phyloP scores from a whole-genome alignment of 768 basidiomycete genomes.

The Infundibulicybe gibba region DNA sequence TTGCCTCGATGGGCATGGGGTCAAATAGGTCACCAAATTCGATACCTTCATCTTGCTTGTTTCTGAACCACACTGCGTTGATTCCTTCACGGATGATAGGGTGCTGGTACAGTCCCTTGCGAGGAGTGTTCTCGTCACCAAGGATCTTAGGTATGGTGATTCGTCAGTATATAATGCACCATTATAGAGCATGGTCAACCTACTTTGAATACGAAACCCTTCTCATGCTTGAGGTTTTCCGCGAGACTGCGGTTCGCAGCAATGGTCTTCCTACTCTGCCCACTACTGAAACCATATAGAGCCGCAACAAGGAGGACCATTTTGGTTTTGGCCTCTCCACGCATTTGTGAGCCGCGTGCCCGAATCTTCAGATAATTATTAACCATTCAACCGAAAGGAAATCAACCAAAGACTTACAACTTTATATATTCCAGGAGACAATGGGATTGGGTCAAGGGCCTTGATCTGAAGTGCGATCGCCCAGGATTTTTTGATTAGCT shows the following conservation, averaged over 20 bases:
- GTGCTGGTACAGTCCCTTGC: constrained; percentile 18
- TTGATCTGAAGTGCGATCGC: constrained; percentile 5
- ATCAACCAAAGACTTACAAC: constrained; percentile 8
- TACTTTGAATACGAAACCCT: constrained; percentile 8
- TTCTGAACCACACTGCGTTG: constrained; percentile 22
- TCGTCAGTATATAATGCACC: background rate
- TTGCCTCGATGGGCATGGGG: constrained; percentile 10
- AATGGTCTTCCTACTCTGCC: constrained; percentile 10
- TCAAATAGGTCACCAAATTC: constrained; percentile 14
- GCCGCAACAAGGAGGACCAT: constrained; percentile 9
- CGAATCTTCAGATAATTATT: constrained; percentile 5
- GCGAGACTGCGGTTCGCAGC: constrained; percentile 12
- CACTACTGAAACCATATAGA: constrained; percentile 16
- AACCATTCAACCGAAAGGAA: background rate
- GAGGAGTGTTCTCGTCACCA: background rate
- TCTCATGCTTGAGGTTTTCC: constrained; percentile 14
- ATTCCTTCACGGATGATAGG: constrained; percentile 15
- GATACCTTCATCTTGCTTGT: constrained; percentile 19
- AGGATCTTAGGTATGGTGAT: background rate
- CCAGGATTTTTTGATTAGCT: constrained; percentile 11
- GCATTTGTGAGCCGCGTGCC: constrained; percentile 13
- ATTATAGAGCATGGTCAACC: no score
- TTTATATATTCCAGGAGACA: constrained; percentile 12
- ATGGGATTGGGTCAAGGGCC: background rate
- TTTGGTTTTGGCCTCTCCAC: constrained; percentile 17